Evolutionary conservation across 495 filamentous ascomycete species (phyloP), one percentile per base, ranked within the genome.

Genomic region (Aspergillus ostianus): DNA sequence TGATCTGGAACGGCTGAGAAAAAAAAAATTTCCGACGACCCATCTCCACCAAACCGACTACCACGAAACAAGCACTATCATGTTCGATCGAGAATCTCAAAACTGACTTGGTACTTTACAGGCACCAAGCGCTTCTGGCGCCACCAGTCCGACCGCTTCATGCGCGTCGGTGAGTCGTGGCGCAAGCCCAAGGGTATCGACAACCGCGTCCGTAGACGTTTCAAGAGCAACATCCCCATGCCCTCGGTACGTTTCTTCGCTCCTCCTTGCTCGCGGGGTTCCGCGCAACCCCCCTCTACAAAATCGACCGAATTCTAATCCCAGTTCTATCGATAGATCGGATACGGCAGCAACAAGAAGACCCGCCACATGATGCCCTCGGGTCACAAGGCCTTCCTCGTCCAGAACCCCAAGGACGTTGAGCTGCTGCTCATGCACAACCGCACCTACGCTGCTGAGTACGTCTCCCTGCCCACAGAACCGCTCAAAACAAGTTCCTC

Each of bases 181-280:
- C 89, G 94, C 81, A 98, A 98, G 85, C 94, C 94, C 55, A 98
- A 97, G 87, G 94, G 94, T 88, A 98, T 98, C 80, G 94, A 98
- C 74, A 94, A 93, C 77, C 79, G 87, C 58, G 90, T 93, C 72
- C 86, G 91, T 68, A 85, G 93, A 80, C 87, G 93, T 65, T 97
- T 96, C 84, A 92, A 93, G 86, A 90, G 93, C 69, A 89, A 88
- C 79, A 88, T 89, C 77, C 90, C 88, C 71, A 98, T 98, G 93
- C 94, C 94, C 78, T 95, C 92, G 83, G 93, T 98, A 90, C 78
- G 91, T 85, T 44, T 51, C 9, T 32, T 57, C 41, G 3, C 4
- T 48, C 48, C 6, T 20, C 49, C 30, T 32, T 30, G 30, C 23
- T n/a, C 23, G 12, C 20, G 50, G 0, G 32, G 17, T n/a, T 26